Evolutionary conservation across 495 filamentous ascomycete species (phyloP).

Genomic region (Aspergillus incahuasiensis): DNA sequence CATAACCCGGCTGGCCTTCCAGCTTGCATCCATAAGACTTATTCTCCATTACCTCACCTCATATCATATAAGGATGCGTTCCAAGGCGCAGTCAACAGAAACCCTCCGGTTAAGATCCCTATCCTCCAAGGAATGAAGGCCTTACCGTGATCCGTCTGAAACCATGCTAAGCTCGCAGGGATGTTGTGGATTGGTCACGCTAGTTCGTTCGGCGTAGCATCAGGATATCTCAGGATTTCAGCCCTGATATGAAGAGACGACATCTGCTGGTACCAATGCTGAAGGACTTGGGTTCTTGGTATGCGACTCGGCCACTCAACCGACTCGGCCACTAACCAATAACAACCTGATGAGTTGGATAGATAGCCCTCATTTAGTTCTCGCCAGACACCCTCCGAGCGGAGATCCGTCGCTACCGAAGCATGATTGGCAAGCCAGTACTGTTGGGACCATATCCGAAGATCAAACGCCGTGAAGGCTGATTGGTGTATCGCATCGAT

Average conservation of each 20-base stretch:
- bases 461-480: no score
- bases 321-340: neutral
- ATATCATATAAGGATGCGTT: neutral
- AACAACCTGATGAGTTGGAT: neutral
- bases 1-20: neutral
- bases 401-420: slow-evolving; percentile 4
- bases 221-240: no score
- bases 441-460: neutral
- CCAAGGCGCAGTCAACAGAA: slow-evolving; percentile 9
- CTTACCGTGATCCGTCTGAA: neutral
- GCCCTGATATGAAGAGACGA: neutral
- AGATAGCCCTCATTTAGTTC: slow-evolving; percentile 5
- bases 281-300: slow-evolving; percentile 7
- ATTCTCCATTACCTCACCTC: no score
- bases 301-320: neutral
- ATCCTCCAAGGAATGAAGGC: slow-evolving; percentile 9
- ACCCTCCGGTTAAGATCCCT: slow-evolving; percentile 6
- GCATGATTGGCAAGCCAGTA: slow-evolving; percentile 10
- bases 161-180: neutral
- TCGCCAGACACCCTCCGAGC: neutral
- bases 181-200: slow-evolving; percentile 10
- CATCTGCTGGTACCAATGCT: slow-evolving; percentile 5
- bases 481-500: slow-evolving; percentile 6
- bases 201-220: neutral
- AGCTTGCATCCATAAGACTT: no score